Evolutionary conservation across 108 stramenopile species (phyloP), one percentile per base, ranked within the genome.

Genomic region (Fragilaria radians): DNA sequence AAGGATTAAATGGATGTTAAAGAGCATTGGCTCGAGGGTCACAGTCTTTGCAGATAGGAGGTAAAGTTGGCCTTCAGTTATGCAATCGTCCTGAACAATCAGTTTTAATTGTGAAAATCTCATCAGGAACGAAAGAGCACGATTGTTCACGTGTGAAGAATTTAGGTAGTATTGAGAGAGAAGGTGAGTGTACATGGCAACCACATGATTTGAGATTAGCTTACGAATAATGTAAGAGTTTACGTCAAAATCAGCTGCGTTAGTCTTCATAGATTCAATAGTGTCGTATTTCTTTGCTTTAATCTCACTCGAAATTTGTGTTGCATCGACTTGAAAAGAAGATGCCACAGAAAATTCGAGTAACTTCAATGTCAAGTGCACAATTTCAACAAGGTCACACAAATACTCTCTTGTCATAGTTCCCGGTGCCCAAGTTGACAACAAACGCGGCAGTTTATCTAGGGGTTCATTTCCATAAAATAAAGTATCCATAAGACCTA

Each of bases 21-120:
- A 94, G 2, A 94, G 77, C 73, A 94, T 78, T 22, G 93, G 93
- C 61, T 87, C 86, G 48, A 87, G 62, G 5, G 93, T 91, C 22
- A 81, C 80, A 7, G 46, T 70, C 36, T 71, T 68, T 56, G 68
- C 50, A 3, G 68, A 70, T 11, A 92, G 54, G 32, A 71, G 68
- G 45, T 71, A 73, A 18, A 17, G 27, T 58, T 68, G 59, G 26
- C 67, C 74, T 14, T 68, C 24, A 32, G 68, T 66, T 7, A 62
- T 81, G 48, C 54, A 67, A 5, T 76, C 78, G 23, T 71, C 66
- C 9, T 59, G 57, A 28, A 65, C 57, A 18, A 61, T 71, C 28
- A 94, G 65, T 32, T 78, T 46, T 32, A 80, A 61, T 54, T 85
- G 81, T 54, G 70, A 71, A 3, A 94, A 50, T 28, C 89, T 76